Evolutionary conservation across 2,329 filamentous ascomycete species (phyloP), one percentile per base, ranked within the genome.

Genomic region (Cladosporium sp.): DNA sequence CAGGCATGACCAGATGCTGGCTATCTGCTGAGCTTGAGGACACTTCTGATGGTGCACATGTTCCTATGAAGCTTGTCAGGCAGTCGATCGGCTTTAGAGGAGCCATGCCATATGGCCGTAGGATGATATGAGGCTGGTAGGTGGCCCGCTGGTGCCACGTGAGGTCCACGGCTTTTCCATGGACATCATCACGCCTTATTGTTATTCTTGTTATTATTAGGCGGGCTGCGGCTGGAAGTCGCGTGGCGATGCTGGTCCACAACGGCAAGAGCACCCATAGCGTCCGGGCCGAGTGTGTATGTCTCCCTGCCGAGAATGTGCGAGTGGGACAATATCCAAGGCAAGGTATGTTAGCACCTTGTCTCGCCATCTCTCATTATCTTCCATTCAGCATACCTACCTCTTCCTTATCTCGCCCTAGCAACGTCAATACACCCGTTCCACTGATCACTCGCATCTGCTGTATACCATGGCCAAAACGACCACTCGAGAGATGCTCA

Each of bases 1-100:
- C 52, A 39, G 66, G 63, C 60, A 62, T 65, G 4, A 17, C 19
- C 17, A 51, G 28, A 20, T 15, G 28, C 13, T 45, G 6, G 24
- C 25, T n/a, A n/a, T 22, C 28, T 3, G 24, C 10, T 3, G 35
- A 37, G n/a, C 7, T 15, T 7, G 15, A 8, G 15, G 10, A 9
- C 9, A 6, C 15, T 10, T 17, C 2, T 22, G 22, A 13, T 45
- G 42, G 42, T 3, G 13, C 9, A 4, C 42, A 45, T 8, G 24
- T 45, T 7, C 5, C 24, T 1, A 1, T 45, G 52, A 44, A 60
- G 52, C 24, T 45, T 3, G 39, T 24, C 7, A 36, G 7, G 51
- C 51, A 54, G 28, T 54, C 9, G 24, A 39, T 1, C 8, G 44
- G 35, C 36, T 34, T 10, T 3, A 8, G 3, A n/a, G 22, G 22